Conservation (phyloP, 2,329 filamentous ascomycete genomes). For the Sporothrix protearum region DNA sequence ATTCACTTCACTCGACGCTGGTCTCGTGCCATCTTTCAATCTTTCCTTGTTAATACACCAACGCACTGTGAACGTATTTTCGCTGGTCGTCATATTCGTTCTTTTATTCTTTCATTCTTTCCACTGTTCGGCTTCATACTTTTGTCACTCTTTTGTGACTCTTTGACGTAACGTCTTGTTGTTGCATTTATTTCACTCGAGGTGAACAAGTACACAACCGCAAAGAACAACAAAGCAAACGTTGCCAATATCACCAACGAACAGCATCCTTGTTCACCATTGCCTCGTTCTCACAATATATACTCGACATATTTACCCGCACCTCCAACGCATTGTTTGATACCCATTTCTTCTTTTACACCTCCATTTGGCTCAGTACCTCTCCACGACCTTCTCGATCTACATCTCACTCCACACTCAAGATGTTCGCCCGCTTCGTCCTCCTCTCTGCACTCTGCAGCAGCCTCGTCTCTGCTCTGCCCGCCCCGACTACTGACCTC, state of each 20-base stretch:
- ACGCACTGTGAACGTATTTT: no score
- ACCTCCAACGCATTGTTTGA: neutral
- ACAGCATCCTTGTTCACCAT: neutral
- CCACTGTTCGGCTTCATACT: constrained; percentile 2
- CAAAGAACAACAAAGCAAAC: neutral
- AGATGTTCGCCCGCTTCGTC: neutral
- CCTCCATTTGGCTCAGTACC: neutral
- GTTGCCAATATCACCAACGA: neutral
- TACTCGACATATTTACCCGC: neutral
- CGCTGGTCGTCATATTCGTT: neutral
- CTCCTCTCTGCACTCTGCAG: constrained; percentile 4
- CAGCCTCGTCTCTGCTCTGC: constrained; percentile 4
- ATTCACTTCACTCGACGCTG: constrained; percentile 8
- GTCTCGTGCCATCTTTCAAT: constrained; percentile 19
- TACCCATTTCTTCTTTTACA: neutral
- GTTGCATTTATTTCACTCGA: neutral
- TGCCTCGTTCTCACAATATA: neutral
- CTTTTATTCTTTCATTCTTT: neutral
- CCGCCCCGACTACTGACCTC: neutral
- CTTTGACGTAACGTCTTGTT: neutral
- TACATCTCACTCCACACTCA: neutral
- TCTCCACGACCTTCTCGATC: neutral
- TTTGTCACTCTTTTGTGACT: neutral
- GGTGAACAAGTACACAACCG: neutral
- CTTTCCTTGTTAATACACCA: constrained; percentile 20